Conservation (phyloP, 345 rosid species). For the Gossypium stocksii region DNA sequence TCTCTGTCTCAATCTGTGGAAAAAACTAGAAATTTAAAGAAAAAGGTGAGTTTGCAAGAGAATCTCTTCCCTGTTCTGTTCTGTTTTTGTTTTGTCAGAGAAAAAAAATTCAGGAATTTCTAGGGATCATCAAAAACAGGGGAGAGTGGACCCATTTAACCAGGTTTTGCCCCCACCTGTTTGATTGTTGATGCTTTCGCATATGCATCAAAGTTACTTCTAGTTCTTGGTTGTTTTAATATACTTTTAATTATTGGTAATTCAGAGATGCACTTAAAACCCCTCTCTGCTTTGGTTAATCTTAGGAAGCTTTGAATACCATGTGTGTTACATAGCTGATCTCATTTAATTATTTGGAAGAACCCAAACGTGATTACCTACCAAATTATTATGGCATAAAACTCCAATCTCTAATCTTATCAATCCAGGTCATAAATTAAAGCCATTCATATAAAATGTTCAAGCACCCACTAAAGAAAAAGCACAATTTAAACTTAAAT, state of each 20-base stretch:
- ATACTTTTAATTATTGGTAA: not conserved
- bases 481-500: no score
- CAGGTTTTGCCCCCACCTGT: not conserved
- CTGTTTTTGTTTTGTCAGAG: conserved; percentile 1
- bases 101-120: conserved; percentile 1
- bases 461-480: no score
- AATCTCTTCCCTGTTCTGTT: not conserved
- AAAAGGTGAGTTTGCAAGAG: not conserved
- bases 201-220: not conserved
- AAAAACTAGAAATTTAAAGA: no score
- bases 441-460: no score
- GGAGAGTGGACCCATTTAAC: not conserved
- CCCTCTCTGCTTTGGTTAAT: not conserved
- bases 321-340: no score
- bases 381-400: no score
- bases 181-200: not conserved
- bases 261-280: conserved; percentile 11
- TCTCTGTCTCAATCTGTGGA: not conserved
- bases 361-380: no score
- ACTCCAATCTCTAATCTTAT: no score
- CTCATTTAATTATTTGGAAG: no score
- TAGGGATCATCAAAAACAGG: conserved; percentile 6
- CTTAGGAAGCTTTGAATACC: no score
- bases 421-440: no score
- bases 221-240: not conserved